Evolutionary conservation across 495 filamentous ascomycete species (phyloP).

Genomic region (Saxispiralis lemnorum): DNA sequence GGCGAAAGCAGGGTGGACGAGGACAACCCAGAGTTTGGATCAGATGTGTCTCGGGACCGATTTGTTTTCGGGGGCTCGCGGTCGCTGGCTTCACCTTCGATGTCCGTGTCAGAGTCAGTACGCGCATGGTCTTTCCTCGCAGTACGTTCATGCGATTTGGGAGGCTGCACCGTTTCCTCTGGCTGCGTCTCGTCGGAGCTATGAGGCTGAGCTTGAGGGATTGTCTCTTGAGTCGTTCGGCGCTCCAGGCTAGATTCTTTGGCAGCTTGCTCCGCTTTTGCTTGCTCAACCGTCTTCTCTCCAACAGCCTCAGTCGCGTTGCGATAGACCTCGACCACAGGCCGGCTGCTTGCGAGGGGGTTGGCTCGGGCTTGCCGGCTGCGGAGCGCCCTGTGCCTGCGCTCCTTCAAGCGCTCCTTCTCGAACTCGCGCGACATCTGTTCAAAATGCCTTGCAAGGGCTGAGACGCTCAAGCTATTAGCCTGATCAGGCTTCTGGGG

Average conservation of each 20-base stretch:
- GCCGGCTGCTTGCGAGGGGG: constrained; percentile 79
- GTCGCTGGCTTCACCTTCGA: constrained; percentile 55
- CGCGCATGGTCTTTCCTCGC: background rate
- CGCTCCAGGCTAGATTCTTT: background rate
- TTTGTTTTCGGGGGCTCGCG: constrained; percentile 42
- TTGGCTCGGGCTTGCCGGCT: constrained; percentile 65
- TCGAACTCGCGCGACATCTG: constrained; percentile 93
- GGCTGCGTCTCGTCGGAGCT: background rate
- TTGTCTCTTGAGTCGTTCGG: background rate
- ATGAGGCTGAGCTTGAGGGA: background rate
- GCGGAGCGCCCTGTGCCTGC: constrained; percentile 63
- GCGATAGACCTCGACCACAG: constrained; percentile 87
- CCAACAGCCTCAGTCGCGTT: constrained; percentile 85
- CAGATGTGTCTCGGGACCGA: constrained; percentile 47
- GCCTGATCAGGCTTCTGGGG: constrained; percentile 44
- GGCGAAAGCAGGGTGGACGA: constrained; percentile 34
- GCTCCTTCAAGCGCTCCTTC: constrained; percentile 75
- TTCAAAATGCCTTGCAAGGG: constrained; percentile 85
- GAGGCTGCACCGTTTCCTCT: background rate
- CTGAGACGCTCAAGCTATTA: constrained; percentile 46
- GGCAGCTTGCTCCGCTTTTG: background rate
- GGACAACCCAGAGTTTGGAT: constrained; percentile 13
- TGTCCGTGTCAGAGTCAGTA: constrained; percentile 40
- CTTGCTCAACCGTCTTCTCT: constrained; percentile 30
- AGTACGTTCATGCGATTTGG: background rate